Evolutionary conservation across 345 rosid genomes (phyloP).

Genomic region (Populus deltoides): DNA sequence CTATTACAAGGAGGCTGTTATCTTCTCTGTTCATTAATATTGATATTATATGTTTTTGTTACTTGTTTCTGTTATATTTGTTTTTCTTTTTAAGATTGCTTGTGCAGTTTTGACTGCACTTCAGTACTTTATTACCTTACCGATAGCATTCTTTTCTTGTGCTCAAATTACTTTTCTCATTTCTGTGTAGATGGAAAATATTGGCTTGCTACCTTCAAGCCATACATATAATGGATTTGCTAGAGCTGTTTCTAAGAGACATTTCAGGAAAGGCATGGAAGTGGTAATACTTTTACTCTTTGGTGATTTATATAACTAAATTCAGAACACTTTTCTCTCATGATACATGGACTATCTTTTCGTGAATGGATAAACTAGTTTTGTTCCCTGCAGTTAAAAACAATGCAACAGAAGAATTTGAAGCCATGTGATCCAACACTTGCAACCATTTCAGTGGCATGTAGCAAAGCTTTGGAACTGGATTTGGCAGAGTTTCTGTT

Average conservation of each 20-base stretch:
- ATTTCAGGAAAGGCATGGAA: constrained; percentile 49
- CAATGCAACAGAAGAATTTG: constrained; percentile 60
- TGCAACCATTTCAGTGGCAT: constrained; percentile 54
- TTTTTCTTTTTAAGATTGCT: not conserved
- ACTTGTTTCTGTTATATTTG: too few species aligned
- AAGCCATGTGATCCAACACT: constrained; percentile 65
- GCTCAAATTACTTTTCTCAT: constrained; percentile 6
- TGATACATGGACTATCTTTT: constrained; percentile 7
- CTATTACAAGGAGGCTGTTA: not conserved
- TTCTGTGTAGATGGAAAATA: constrained; percentile 62
- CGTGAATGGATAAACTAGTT: not conserved
- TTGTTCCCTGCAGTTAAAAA: constrained; percentile 49
- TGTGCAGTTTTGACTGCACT: not conserved
- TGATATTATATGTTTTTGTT: not conserved
- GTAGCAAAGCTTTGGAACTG: constrained; percentile 64
- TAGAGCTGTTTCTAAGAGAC: constrained; percentile 54
- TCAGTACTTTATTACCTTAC: not conserved
- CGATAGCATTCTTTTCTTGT: not conserved
- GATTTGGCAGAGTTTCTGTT: constrained; percentile 75
- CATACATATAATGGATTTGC: constrained; percentile 60
- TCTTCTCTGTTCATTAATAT: not conserved
- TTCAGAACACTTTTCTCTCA: constrained; percentile 3
- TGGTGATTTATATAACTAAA: not conserved
- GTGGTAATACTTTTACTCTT: constrained; percentile 41
- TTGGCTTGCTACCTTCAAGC: constrained; percentile 67